These are phyloP conservation scores for Annulohypoxylon bovei DNA, from an alignment of 495 filamentous ascomycete species.

Conservation along the genomic window DNA sequence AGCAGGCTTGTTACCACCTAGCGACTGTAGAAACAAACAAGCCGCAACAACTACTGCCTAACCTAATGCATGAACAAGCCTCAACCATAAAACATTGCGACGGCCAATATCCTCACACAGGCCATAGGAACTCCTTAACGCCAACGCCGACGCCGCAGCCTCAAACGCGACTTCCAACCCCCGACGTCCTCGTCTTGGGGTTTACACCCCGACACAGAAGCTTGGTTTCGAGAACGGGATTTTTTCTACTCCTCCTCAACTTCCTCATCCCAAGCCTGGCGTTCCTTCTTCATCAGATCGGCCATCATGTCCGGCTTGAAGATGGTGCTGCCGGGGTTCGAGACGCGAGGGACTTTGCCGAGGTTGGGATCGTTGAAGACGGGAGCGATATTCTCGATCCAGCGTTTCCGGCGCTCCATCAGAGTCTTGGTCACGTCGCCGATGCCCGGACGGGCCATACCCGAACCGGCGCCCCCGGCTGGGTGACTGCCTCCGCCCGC, in stretches of 20 bases:
- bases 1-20: neutral
- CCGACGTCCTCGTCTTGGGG: neutral
- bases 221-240: neutral
- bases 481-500: constrained; percentile 64
- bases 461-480: constrained; percentile 57
- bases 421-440: constrained; percentile 88
- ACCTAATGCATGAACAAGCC: neutral
- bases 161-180: neutral
- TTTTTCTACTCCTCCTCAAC: constrained; percentile 58
- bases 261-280: constrained; percentile 80
- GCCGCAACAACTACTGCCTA: neutral
- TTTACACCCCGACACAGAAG: neutral
- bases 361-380: constrained; percentile 79
- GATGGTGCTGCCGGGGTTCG: constrained; percentile 61
- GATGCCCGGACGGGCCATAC: constrained; percentile 79
- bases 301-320: constrained; percentile 68
- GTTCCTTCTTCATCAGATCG: constrained; percentile 70
- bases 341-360: constrained; percentile 56
- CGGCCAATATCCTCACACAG: neutral
- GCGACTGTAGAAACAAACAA: neutral
- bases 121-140: neutral
- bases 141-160: neutral
- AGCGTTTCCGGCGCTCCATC: constrained; percentile 87
- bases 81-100: neutral
- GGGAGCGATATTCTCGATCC: constrained; percentile 86